These are phyloP conservation scores for Luzula sylvatica DNA, from an alignment of 176 grass and related monocot species.

Conservation along the genomic window DNA sequence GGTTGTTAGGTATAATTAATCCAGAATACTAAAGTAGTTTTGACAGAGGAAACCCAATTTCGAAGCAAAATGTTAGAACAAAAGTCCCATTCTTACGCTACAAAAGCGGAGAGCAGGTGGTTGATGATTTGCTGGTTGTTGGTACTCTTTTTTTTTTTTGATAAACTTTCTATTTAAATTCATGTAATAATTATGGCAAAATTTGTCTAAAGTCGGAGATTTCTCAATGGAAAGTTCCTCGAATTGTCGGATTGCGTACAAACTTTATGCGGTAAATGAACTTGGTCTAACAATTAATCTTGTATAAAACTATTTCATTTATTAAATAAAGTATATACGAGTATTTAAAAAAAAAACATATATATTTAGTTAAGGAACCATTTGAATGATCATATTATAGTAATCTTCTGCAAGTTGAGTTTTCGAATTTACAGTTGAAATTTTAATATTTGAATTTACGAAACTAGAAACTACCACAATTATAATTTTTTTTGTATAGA, in stretches of 20 bases:
- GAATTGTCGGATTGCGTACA: neutral
- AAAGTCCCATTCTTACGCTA: slow-evolving; percentile 17
- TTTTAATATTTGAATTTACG: no score
- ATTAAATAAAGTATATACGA: no score
- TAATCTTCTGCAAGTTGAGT: no score
- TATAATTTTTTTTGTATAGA: no score
- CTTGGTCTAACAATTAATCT: neutral
- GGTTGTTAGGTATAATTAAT: slow-evolving; percentile 19
- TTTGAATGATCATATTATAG: no score
- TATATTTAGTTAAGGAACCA: no score
- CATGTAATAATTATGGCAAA: neutral
- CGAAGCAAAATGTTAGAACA: slow-evolving; percentile 20
- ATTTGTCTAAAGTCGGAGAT: neutral
- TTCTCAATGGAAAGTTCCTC: no score
- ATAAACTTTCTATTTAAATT: neutral
- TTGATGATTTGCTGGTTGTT: slow-evolving; percentile 7
- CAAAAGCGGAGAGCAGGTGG: neutral
- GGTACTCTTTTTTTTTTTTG: slow-evolving; percentile 9
- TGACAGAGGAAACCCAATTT: slow-evolving; percentile 14
- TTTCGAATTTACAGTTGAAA: no score
- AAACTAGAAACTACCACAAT: no score
- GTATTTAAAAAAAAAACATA: no score
- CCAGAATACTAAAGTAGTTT: neutral
- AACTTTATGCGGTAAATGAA: neutral
- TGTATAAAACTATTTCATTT: no score